These are phyloP conservation scores for Coemansia sp. DNA, from an alignment of 192 early-diverging fungal species.

Conservation along the genomic window DNA sequence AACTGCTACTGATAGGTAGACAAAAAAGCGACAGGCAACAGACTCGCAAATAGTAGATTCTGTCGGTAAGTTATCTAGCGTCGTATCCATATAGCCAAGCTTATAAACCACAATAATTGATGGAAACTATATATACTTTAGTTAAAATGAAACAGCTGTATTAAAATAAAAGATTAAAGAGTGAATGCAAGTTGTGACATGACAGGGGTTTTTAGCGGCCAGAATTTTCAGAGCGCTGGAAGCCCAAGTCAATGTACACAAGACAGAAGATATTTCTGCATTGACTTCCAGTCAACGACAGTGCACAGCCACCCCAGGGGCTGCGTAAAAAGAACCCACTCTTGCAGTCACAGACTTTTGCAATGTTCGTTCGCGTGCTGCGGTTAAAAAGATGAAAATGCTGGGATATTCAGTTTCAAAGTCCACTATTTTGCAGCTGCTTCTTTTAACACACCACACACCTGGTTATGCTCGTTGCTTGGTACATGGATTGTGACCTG, in stretches of 20 bases:
- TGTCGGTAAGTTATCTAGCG: background rate
- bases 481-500: background rate
- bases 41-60: background rate
- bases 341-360: background rate
- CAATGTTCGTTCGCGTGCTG: background rate
- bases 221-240: background rate
- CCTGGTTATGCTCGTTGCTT: background rate
- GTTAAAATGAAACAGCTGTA: background rate
- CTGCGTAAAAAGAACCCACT: background rate
- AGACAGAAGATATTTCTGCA: background rate
- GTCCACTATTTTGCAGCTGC: no score
- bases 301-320: background rate
- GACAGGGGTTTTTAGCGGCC: background rate
- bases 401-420: no score
- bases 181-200: background rate
- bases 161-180: background rate
- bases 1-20: background rate
- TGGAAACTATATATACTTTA: no score
- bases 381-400: background rate
- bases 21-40: constrained; percentile 3
- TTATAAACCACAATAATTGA: background rate
- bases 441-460: no score
- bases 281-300: background rate
- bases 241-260: constrained; percentile 2
- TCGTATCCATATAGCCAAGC: background rate